Evolutionary conservation across 495 filamentous ascomycete genomes (phyloP), one percentile per base, ranked within the genome.

Genomic region (Penicillium coffeae): DNA sequence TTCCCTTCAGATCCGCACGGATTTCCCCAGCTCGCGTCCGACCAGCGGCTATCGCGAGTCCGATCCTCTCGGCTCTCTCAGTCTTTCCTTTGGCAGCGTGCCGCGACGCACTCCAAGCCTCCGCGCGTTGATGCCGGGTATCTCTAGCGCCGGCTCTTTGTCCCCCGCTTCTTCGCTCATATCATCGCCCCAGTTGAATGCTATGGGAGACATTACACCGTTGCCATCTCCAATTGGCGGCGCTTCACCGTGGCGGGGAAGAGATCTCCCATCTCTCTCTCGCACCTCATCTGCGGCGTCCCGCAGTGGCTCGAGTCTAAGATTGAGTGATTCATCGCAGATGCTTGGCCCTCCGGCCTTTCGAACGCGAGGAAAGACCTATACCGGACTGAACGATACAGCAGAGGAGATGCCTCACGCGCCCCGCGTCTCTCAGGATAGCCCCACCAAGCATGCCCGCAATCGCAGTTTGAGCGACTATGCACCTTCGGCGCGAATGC

Each of bases 391-490:
- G 40, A 66, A 70, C 47, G 61, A 72, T 38, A 38, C 62, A 41
- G 58, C 66, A 59, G 60, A 75, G 54, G 42, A 68, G 68, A 55
- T 65, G 48, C 38, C 66, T 53, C 48, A 69, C 52, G 57, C 70
- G 0, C 59, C 34, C 34, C 56, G 58, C 21, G 36, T 52, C 20
- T 55, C 52, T 30, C 48, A 55, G 6, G 64, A 71, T 6, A 67
- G 68, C 7, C 63, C 64, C 4, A 54, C 64, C 9, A 68, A 69
- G 14, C 77, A 79, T 65, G 57, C 65, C 5, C 73, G 87, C 47
- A 91, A 91, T 59, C 77, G 90, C 59, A 96, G 90, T 69, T 71
- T 90, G 21, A 95, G 90, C 66, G 90, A 95, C 53, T 94, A 94
- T 64, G 76, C 83, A 8, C 89, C 90, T 10, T 85, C 89, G 33